Base-by-base conservation (phyloP, 1,284 basidiomycete species). In the Ganoderma meredithae region DNA sequence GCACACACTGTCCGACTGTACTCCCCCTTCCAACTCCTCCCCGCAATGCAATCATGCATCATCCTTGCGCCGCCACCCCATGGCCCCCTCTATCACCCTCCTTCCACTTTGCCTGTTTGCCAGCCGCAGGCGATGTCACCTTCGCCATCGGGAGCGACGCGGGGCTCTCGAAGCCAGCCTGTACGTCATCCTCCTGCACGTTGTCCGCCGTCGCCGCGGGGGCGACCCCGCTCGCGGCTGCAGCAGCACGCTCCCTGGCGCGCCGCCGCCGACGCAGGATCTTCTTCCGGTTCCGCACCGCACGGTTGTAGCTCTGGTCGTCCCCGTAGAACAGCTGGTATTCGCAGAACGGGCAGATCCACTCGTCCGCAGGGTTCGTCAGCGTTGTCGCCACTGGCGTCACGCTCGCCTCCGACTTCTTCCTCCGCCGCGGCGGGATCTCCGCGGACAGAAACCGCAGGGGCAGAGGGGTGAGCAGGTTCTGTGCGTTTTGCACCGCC, bases 271-370 rank as follows among this genome's bases (percentile, higher is more conserved):
- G 82, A 75, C 85, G 85, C 73, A 96, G 80, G 66, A 95, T 91
- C 83, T 90, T 91, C 83, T 94, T 95, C 70, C 95, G 82, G 73
- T 86, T 89, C 77, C 88, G 83, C 69, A 96, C 83, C 44, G 91
- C 92, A 41, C 86, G 83, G 69, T 86, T 82, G 77, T 88, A 91
- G 69, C 85, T 86, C 62, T 77, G 72, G 33, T 91, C 89, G 68
- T 92, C 92, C 12, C 93, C 92, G 77, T 93, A 97, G 78, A 95
- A 95, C 67, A 97, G 79, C 71, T 88, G 85, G 77, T 95, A 95
- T 80, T 96, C 95, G 83, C 95, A 97, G 75, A 92, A 92, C 71
- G 91, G 87, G 77, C 95, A 97, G 71, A 96, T 91, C 90, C 94
- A 96, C 78, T 96, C 95, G 41, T 95, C 94, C 63, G 83, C 85